Evolutionary conservation across 345 rosid species (phyloP).

Genomic region (Melastoma malabathricum): DNA sequence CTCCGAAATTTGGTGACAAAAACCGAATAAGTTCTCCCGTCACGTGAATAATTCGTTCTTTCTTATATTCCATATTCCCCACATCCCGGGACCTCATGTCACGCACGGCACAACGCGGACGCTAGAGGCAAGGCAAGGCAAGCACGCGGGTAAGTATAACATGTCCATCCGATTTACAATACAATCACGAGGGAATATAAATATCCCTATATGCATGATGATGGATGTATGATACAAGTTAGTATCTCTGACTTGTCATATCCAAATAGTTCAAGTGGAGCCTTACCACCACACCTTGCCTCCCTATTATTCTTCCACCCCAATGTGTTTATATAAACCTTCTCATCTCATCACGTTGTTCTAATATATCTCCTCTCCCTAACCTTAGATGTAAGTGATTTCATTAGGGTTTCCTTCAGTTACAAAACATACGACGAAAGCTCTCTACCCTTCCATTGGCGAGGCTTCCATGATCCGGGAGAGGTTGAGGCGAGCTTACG

Average conservation of each 20-base stretch:
- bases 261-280: not conserved
- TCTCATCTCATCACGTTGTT: not conserved
- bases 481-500: constrained; percentile 24
- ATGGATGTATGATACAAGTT: too few species aligned
- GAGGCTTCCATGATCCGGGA: constrained; percentile 22
- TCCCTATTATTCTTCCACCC: not conserved
- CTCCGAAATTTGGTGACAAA: too few species aligned
- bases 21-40: too few species aligned
- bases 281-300: not conserved
- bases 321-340: constrained; percentile 13
- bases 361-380: constrained; percentile 14
- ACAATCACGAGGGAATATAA: too few species aligned
- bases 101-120: too few species aligned
- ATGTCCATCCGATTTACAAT: too few species aligned
- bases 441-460: constrained; percentile 19
- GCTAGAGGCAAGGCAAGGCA: too few species aligned
- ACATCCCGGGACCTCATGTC: too few species aligned
- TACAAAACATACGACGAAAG: constrained; percentile 12
- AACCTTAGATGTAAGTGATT: not conserved
- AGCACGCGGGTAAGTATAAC: too few species aligned
- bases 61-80: too few species aligned
- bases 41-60: too few species aligned
- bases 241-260: constrained; percentile 13
- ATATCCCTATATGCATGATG: too few species aligned
- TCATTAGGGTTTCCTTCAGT: not conserved